These are phyloP conservation scores for Trichoderma guizhouense DNA, from an alignment of 2,329 filamentous ascomycete genomes.

Conservation along the genomic window DNA sequence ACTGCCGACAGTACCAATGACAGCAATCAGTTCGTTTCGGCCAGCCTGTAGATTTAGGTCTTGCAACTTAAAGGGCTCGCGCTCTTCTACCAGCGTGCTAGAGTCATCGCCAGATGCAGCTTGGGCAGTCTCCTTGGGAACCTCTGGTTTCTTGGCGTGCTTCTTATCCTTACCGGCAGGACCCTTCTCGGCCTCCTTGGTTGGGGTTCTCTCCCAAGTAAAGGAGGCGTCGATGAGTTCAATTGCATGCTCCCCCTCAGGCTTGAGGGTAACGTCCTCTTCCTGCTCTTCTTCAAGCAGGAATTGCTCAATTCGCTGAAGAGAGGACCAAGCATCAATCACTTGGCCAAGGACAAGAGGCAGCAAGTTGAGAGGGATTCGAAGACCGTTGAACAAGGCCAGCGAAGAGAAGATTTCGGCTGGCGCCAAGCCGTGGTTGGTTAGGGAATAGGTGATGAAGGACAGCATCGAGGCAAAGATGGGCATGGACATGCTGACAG, in stretches of 20 bases:
- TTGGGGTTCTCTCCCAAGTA: slow-evolving; percentile 75
- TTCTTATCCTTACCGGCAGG: slow-evolving; percentile 39
- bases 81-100: slow-evolving; percentile 55
- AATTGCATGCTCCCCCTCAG: slow-evolving; percentile 64
- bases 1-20: slow-evolving; percentile 86
- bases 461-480: slow-evolving; percentile 94
- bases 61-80: slow-evolving; percentile 69
- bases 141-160: slow-evolving; percentile 37
- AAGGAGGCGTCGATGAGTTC: slow-evolving; percentile 72
- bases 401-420: slow-evolving; percentile 88
- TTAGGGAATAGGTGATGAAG: slow-evolving; percentile 76
- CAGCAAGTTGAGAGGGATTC: slow-evolving; percentile 84
- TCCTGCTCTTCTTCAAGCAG: slow-evolving; percentile 79
- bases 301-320: slow-evolving; percentile 85
- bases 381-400: slow-evolving; percentile 86
- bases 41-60: slow-evolving; percentile 65
- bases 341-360: slow-evolving; percentile 85
- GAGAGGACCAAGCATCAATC: slow-evolving; percentile 82
- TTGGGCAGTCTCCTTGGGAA: slow-evolving; percentile 27
- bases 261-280: slow-evolving; percentile 60
- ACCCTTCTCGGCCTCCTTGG: slow-evolving; percentile 47
- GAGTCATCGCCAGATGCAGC: slow-evolving; percentile 44
- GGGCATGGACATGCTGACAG: slow-evolving; percentile 79
- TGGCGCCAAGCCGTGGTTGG: slow-evolving; percentile 65
- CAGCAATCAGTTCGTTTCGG: slow-evolving; percentile 73